These are phyloP conservation scores for Cladosporium sphaerospermum DNA, from an alignment of 2,329 filamentous ascomycete species.

Conservation along the genomic window DNA sequence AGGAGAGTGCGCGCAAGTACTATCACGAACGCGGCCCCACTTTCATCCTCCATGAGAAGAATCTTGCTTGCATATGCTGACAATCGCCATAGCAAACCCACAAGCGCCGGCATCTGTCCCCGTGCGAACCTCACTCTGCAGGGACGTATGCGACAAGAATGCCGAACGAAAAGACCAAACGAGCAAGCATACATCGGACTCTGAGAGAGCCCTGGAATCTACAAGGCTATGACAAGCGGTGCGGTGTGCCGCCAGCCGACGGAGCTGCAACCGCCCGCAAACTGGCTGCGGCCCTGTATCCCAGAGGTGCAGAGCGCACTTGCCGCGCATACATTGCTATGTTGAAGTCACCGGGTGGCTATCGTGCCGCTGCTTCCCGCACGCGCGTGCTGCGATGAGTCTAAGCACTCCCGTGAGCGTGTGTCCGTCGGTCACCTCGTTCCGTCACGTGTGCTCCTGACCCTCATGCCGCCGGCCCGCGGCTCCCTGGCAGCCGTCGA, in stretches of 20 bases:
- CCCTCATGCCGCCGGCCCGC: neutral
- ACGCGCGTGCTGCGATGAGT: neutral
- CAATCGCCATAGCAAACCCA: slow-evolving; percentile 1
- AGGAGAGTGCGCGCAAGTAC: neutral
- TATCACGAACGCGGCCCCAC: too few relatives aligned
- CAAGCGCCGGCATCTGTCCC: neutral
- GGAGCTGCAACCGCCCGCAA: neutral
- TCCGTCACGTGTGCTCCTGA: neutral
- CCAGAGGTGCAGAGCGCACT: slow-evolving; percentile 4
- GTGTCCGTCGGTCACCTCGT: neutral
- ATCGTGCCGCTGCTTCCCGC: slow-evolving; percentile 1
- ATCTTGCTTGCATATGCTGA: neutral
- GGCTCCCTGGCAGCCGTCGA: slow-evolving; percentile 1
- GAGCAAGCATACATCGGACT: too few relatives aligned
- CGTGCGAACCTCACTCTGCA: neutral
- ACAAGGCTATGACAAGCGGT: neutral
- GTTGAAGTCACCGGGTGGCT: slow-evolving; percentile 1
- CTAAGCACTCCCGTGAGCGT: slow-evolving; percentile 1
- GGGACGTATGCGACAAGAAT: too few relatives aligned
- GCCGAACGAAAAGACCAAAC: too few relatives aligned
- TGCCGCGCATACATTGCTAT: neutral
- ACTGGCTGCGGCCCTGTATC: slow-evolving; percentile 10
- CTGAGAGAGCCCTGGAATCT: too few relatives aligned
- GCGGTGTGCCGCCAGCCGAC: slow-evolving; percentile 8
- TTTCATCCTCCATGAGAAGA: too few relatives aligned